Conservation (phyloP, 257 asterid species). For the Nicotiana attenuata region DNA sequence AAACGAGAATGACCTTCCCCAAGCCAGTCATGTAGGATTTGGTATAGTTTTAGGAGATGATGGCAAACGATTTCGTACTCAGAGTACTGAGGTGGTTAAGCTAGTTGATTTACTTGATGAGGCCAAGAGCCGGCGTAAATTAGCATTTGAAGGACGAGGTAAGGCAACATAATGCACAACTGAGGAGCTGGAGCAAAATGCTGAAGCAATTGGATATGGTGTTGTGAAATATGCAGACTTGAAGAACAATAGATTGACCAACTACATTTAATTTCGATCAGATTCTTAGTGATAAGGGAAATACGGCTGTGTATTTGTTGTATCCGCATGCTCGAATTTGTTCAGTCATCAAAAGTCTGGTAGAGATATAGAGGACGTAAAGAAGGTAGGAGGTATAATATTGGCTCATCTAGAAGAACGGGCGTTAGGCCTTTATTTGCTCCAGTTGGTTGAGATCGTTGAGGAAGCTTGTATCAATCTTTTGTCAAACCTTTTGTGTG, state of each 20-base stretch:
- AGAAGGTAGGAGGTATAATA: constrained; percentile 49
- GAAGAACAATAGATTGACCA: constrained; percentile 83
- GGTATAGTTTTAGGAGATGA: too few relatives aligned
- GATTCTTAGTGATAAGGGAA: constrained; percentile 93
- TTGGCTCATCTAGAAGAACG: constrained; percentile 85
- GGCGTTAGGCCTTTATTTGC: constrained; percentile 69
- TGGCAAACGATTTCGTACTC: constrained; percentile 75
- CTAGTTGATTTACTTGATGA: too few relatives aligned
- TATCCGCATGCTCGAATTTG: background rate
- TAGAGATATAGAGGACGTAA: constrained; percentile 2
- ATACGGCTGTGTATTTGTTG: too few relatives aligned
- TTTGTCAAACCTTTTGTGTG: too few relatives aligned
- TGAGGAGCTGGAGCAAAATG: constrained; percentile 86
- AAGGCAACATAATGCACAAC: constrained; percentile 66
- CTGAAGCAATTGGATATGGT: constrained; percentile 97
- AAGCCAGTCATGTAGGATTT: too few relatives aligned
- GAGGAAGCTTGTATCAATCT: too few relatives aligned
- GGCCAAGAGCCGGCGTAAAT: constrained; percentile 63
- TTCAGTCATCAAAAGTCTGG: constrained; percentile 3
- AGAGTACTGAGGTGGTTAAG: too few relatives aligned
- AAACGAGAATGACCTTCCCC: too few relatives aligned
- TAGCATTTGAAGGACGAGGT: constrained; percentile 74
- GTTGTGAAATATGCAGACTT: constrained; percentile 95
- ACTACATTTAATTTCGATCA: constrained; percentile 81
- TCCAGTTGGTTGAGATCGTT: too few relatives aligned